phyloP scores from a whole-genome alignment of 306 rosid species.

The Cucurbita ficifolia region DNA sequence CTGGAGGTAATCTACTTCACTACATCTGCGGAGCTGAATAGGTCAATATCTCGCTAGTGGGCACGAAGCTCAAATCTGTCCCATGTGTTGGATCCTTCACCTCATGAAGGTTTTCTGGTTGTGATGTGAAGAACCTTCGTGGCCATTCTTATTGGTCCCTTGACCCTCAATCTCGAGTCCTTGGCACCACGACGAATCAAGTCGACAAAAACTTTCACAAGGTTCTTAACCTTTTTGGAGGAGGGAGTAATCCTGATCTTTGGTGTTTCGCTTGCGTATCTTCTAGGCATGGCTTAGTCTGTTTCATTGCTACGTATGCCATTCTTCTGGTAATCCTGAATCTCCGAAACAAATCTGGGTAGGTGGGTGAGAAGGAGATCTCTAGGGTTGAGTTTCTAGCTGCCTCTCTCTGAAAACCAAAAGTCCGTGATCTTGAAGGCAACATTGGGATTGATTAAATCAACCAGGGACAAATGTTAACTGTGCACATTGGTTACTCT shows the following conservation, averaged over 20 bases:
- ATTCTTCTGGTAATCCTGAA: too few relatives aligned
- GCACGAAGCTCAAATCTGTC: conserved; percentile 24
- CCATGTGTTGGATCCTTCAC: conserved; percentile 37
- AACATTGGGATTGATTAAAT: background rate
- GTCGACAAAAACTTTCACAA: conserved; percentile 62
- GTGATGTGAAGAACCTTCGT: conserved; percentile 66
- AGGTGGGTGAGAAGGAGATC: background rate
- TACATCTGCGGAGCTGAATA: conserved; percentile 74
- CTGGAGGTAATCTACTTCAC: conserved; percentile 88
- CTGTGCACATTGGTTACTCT: background rate
- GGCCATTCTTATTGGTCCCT: conserved; percentile 82
- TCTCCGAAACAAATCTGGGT: background rate
- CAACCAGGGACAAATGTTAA: background rate
- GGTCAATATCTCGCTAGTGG: conserved; percentile 63
- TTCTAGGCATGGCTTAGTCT: too few relatives aligned
- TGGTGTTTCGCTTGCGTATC: too few relatives aligned
- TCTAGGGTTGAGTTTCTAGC: background rate
- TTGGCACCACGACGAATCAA: conserved; percentile 69
- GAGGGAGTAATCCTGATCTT: conserved; percentile 59
- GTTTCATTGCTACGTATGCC: too few relatives aligned
- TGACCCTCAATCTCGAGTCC: conserved; percentile 60
- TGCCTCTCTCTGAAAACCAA: background rate
- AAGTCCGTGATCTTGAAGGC: too few relatives aligned
- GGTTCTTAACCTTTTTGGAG: conserved; percentile 60
- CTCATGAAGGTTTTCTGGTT: conserved; percentile 72